A percentile compares a stretch with the other conserved stretches of the same genome.
Conservation (phyloP, 1,284 basidiomycete species). For the Sanghuangporus baumii region DNA sequence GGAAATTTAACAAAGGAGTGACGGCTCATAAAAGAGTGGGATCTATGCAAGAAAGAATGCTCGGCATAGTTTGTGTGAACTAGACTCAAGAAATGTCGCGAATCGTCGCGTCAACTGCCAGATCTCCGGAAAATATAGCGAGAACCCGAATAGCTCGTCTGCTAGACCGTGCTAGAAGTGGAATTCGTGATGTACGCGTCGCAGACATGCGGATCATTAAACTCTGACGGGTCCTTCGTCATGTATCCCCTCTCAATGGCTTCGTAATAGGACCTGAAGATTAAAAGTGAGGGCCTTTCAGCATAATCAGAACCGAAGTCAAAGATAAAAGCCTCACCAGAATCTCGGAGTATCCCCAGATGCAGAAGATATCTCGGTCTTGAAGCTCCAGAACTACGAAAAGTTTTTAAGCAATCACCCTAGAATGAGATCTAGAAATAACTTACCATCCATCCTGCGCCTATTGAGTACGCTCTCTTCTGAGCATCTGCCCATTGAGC, state of each 20-base stretch:
- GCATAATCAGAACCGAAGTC: neutral
- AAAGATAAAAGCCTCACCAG: slow-evolving; percentile 38
- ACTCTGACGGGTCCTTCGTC: slow-evolving; percentile 52
- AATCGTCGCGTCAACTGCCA: too few relatives aligned
- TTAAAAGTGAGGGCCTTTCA: neutral
- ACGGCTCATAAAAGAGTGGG: too few relatives aligned
- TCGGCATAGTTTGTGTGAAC: too few relatives aligned
- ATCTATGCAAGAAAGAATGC: too few relatives aligned
- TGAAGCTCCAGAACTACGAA: slow-evolving; percentile 74
- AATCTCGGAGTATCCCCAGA: slow-evolving; percentile 48
- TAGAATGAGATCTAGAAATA: neutral
- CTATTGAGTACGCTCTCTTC: slow-evolving; percentile 58
- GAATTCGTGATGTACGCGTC: slow-evolving; percentile 30
- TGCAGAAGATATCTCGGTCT: slow-evolving; percentile 49
- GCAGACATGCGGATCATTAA: slow-evolving; percentile 58
- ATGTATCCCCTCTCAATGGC: slow-evolving; percentile 54
- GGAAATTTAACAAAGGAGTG: too few relatives aligned
- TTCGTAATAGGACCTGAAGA: slow-evolving; percentile 64
- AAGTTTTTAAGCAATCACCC: neutral
- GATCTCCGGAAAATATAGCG: too few relatives aligned
- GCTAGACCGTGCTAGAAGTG: too few relatives aligned
- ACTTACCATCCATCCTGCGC: slow-evolving; percentile 66
- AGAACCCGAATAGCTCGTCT: too few relatives aligned
- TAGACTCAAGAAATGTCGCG: too few relatives aligned
- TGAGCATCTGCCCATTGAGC: slow-evolving; percentile 72